Base-by-base conservation (phyloP, 2,329 filamentous ascomycete species). In the Curvularia hawaiiensis region DNA sequence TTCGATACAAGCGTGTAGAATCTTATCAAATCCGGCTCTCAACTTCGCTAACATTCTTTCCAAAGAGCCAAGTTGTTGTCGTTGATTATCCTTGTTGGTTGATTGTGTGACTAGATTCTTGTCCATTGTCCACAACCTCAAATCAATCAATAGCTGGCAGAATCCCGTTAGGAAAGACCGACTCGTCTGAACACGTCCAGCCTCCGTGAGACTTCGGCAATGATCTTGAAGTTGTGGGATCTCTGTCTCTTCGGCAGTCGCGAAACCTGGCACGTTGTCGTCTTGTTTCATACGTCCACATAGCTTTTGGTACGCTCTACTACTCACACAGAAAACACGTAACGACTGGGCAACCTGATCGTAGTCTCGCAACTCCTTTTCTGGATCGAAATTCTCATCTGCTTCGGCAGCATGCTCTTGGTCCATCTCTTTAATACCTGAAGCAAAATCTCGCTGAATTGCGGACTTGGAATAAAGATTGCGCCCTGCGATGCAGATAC, bases 321-420 rank as follows among this genome's bases (percentile, higher is more conserved):
- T 84, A 56, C 84, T 87, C 16, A 89, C 84, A 59, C 86, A 89
- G 65, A 88, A 90, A 1, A 90, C 86, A 0, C 85, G 83, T 0
- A 90, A 76, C 0, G 77, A 78, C 9, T 71, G 71, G 0, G 84
- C 85, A 8, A 88, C 79, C 43, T 84, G 72, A 0, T 84, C 79
- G 51, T 89, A 89, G 63, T 89, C 81, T 10, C 85, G 79, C 2
- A 78, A 44, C 7, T 86, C 82, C n/a, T 80, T 66, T 2, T 83
- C 79, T 0, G 84, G 83, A 60, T 87, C 75, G 62, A 86, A 87
- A 9, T 78, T 78, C 20, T 83, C 83, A 44, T 87, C 80, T 61
- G 84, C 78, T 59, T 85, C 82, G 3, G 78, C 75, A 0, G 79
- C 79, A 35, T 79, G 75, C 58, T 87, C 85, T 61, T 85, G 79